Evolutionary conservation across 441 rosid genomes (phyloP).

Genomic region (Populus tomentosa): DNA sequence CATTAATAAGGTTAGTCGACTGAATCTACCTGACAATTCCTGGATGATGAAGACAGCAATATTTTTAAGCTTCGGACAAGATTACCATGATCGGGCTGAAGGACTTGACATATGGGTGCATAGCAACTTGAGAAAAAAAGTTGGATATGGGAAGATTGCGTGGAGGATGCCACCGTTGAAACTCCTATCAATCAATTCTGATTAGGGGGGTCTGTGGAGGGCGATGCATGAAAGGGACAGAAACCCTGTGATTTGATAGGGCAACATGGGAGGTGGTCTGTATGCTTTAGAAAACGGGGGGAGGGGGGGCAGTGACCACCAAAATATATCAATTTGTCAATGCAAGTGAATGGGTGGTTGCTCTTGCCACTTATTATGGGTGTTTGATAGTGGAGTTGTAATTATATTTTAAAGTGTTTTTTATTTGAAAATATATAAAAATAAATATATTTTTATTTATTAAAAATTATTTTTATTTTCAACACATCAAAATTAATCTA

Average conservation of each 20-base stretch:
- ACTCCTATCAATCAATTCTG: neutral
- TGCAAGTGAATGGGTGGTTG: neutral
- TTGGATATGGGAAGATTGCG: neutral
- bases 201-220: neutral
- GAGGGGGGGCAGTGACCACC: neutral
- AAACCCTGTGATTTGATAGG: conserved; percentile 21
- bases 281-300: neutral
- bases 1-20: too few species aligned
- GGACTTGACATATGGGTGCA: conserved; percentile 1
- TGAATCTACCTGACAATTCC: too few species aligned
- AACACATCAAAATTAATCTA: too few species aligned
- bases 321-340: neutral
- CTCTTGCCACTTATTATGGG: too few species aligned
- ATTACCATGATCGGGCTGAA: neutral
- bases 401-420: too few species aligned
- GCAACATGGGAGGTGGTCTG: conserved; percentile 12
- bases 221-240: conserved; percentile 2
- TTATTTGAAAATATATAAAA: too few species aligned
- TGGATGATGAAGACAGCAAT: neutral
- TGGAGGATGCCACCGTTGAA: neutral
- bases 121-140: neutral
- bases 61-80: neutral
- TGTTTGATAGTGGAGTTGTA: too few species aligned
- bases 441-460: too few species aligned
- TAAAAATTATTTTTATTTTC: too few species aligned